These are phyloP conservation scores for Candida rishiriensis DNA, from an alignment of 805 yeast genomes.

Conservation along the genomic window DNA sequence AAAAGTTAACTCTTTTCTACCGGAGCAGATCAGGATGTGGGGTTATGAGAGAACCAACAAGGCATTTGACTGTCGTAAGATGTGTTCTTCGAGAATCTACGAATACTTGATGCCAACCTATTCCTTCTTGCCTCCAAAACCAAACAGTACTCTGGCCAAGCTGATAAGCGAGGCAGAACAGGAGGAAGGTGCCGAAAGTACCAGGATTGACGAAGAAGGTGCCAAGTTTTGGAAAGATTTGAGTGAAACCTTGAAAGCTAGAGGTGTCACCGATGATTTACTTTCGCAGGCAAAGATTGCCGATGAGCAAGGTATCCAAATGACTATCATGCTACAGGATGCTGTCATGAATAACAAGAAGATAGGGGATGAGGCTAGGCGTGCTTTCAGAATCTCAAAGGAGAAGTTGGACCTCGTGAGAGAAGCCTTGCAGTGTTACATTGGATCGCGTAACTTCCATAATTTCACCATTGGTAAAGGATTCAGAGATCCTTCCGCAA, in stretches of 20 bases:
- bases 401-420: conserved; percentile 63
- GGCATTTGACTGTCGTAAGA: conserved; percentile 88
- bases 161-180: conserved; percentile 48
- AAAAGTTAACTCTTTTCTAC: conserved; percentile 71
- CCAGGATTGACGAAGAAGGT: conserved; percentile 65
- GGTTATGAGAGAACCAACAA: conserved; percentile 86
- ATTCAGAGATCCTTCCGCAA: conserved; percentile 81
- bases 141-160: conserved; percentile 59
- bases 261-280: conserved; percentile 39
- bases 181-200: conserved; percentile 51
- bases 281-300: conserved; percentile 33
- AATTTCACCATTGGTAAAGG: conserved; percentile 44
- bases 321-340: conserved; percentile 32
- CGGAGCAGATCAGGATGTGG: conserved; percentile 89
- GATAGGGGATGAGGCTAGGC: conserved; percentile 62
- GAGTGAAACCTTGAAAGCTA: conserved; percentile 30
- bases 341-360: conserved; percentile 46
- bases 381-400: conserved; percentile 60
- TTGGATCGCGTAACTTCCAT: conserved; percentile 85
- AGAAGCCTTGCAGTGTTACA: conserved; percentile 63
- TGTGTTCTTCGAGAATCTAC: conserved; percentile 94
- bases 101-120: conserved; percentile 93
- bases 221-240: conserved; percentile 65
- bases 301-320: conserved; percentile 30
- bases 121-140: conserved; percentile 87